These are phyloP conservation scores for Saitoella complicata DNA, from an alignment of 805 yeast genomes.

Conservation along the genomic window DNA sequence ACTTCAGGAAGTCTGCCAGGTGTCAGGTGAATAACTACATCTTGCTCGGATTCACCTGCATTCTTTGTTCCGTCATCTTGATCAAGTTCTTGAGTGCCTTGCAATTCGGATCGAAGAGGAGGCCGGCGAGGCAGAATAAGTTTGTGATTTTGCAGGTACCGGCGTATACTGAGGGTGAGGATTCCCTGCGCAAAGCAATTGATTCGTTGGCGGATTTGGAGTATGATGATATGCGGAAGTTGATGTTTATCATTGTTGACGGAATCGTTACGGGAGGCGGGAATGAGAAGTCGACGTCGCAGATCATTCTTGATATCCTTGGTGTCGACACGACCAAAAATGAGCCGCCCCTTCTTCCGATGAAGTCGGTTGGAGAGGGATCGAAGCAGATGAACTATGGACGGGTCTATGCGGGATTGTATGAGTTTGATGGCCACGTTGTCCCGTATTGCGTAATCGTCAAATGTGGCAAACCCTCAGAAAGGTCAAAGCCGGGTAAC, in stretches of 20 bases:
- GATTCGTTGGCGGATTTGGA: slow-evolving; percentile 42
- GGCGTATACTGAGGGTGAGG: slow-evolving; percentile 41
- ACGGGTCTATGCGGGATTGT: slow-evolving; percentile 45
- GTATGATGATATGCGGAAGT: slow-evolving; percentile 41
- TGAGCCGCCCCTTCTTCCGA: slow-evolving; percentile 36
- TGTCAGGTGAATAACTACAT: slow-evolving; percentile 27
- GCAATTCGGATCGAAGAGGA: slow-evolving; percentile 22
- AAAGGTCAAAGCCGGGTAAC: slow-evolving; percentile 37
- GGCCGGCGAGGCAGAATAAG: slow-evolving; percentile 25
- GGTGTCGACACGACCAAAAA: slow-evolving; percentile 29
- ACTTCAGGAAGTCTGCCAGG: slow-evolving; percentile 24
- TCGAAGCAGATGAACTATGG: slow-evolving; percentile 43
- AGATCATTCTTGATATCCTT: slow-evolving; percentile 31
- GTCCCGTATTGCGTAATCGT: slow-evolving; percentile 39
- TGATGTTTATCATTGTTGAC: slow-evolving; percentile 41
- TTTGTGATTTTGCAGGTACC: slow-evolving; percentile 30
- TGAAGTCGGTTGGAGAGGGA: slow-evolving; percentile 46
- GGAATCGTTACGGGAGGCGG: slow-evolving; percentile 47
- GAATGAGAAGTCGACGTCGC: slow-evolving; percentile 40
- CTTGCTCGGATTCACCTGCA: slow-evolving; percentile 23
- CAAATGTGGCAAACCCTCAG: slow-evolving; percentile 42
- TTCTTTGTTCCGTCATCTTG: slow-evolving; percentile 24
- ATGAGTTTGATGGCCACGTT: slow-evolving; percentile 37
- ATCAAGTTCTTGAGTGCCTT: slow-evolving; percentile 26
- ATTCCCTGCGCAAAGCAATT: slow-evolving; percentile 36